Evolutionary conservation across 2,329 filamentous ascomycete species (phyloP), one percentile per base, ranked within the genome.

Genomic region (Talaromyces islandicus): DNA sequence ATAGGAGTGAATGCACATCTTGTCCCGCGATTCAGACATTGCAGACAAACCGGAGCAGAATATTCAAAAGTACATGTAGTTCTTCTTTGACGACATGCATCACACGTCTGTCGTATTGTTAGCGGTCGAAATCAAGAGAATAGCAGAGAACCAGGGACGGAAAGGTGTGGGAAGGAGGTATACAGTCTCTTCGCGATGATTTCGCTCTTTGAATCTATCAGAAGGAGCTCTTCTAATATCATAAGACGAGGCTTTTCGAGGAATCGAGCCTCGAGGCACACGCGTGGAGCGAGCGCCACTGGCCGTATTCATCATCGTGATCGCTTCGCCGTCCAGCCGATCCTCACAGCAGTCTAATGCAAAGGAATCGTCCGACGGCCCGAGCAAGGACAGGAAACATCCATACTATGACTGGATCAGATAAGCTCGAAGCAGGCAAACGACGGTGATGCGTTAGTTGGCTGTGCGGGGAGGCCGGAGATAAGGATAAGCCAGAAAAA

Each of bases 41-140:
- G 54, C 9, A 17, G 21, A 25, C 59, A 60, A n/a, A 60, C 38
- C 11, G 59, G 59, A 25, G 30, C 48, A 30, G 54, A 55, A 24
- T 50, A 25, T 35, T 60, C 54, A 35, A 54, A 60, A 10, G n/a
- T 50, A 17, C 59, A 60, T 48, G 32, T 55, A 14, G 54, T 57
- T 35, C 54, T 54, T 41, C 59, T 53, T 25, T 60, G 59, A 10
- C 54, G 59, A 30, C 59, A 60, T n/a, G 59, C 50, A 54, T 60
- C 54, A 30, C 59, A 60, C 25, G 52, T 27, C 59, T 60, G 29
- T n/a, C 48, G 19, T 21, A 11, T 17, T 30, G 24, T 52, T 52
- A 17, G 43, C 43, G 43, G 14, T 7, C 12, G 19, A 19, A 14
- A 29, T 30, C 27, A 52, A n/a, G 10, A 24, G 12, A 21, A 17